Evolutionary conservation across 495 filamentous ascomycete genomes (phyloP), one percentile per base, ranked within the genome.

Genomic region (Peziza echinospora): DNA sequence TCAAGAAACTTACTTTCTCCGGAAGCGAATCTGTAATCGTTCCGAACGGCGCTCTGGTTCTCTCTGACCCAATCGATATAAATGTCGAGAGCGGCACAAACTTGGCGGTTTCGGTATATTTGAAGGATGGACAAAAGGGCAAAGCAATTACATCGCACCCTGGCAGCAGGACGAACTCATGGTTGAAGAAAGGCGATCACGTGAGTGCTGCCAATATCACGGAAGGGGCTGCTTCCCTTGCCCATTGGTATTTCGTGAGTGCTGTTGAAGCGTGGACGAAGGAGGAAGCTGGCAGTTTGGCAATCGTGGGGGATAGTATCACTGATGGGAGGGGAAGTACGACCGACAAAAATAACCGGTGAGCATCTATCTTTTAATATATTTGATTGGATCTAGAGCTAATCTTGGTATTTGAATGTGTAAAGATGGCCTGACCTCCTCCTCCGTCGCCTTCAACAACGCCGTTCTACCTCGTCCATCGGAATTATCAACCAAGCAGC

Each of bases 281-380:
- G 0, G 51, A 54, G 6, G 43, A 64, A 23, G 58, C 62, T 5
- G 52, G 58, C 9, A 65, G 67, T 7, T 68, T 81, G 26, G 66
- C 68, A 2, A 71, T 84, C 23, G 64, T 84, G 5, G 78, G 80
- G 4, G 80, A 84, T 55, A 78, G 74, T 51, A 82, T 84, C 52
- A 82, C 78, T 5, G 80, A 83, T 52, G 80, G 79, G 0, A 66
- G 75, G 2, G 72, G 72, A 24, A 78, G 73, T 57, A 69, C 63
- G 26, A 73, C 72, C 22, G 71, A 84, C 53, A 59, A 54, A 10
- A 80, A 84, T 51, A 71, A 78, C 51, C 71, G 76, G 69, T n/a
- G n/a, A n/a, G n/a, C n/a, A n/a, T n/a, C n/a, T n/a, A n/a, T n/a
- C n/a, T n/a, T n/a, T n/a, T 76, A 60, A 44, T 55, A n/a, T n/a